Percentiles rank a stretch among this genome's conserved stretches.
phyloP scores from a whole-genome alignment of 257 asterid genomes.

The Nicotiana benthamiana region DNA sequence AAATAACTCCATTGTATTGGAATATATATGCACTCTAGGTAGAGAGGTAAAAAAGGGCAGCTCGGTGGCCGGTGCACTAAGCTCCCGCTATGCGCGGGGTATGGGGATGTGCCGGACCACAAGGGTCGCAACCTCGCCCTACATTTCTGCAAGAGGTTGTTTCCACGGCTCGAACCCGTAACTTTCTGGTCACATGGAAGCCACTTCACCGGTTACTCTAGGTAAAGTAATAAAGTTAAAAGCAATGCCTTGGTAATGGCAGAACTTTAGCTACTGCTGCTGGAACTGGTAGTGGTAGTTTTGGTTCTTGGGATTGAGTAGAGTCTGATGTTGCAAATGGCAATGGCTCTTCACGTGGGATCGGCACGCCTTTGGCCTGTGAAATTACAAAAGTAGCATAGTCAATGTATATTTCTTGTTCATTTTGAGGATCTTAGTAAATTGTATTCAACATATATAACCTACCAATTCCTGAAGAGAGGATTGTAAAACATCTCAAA shows the following conservation, averaged over 20 bases:
- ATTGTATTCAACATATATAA: neutral
- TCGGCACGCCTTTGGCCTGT: conserved; percentile 44
- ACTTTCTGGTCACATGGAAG: too few species aligned
- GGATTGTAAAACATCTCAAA: conserved; percentile 63
- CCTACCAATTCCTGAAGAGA: conserved; percentile 59
- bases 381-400: neutral
- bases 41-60: neutral
- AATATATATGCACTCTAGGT: neutral
- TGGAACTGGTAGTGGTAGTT: conserved; percentile 3
- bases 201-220: neutral
- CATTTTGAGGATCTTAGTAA: neutral
- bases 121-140: too few species aligned
- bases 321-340: conserved; percentile 14
- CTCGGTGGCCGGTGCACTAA: too few species aligned
- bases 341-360: conserved; percentile 30
- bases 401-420: neutral
- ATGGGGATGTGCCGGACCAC: too few species aligned
- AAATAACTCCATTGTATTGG: neutral
- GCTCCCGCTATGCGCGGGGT: too few species aligned
- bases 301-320: conserved; percentile 7
- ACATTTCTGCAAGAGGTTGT: too few species aligned
- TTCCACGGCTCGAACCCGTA: too few species aligned
- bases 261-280: conserved; percentile 5
- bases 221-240: neutral
- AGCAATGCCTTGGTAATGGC: conserved; percentile 19